Percentiles rank a stretch among this genome's conserved stretches.
Evolutionary conservation across 2,329 filamentous ascomycete species (phyloP).

Genomic region (Phaeosphaeria sp.): DNA sequence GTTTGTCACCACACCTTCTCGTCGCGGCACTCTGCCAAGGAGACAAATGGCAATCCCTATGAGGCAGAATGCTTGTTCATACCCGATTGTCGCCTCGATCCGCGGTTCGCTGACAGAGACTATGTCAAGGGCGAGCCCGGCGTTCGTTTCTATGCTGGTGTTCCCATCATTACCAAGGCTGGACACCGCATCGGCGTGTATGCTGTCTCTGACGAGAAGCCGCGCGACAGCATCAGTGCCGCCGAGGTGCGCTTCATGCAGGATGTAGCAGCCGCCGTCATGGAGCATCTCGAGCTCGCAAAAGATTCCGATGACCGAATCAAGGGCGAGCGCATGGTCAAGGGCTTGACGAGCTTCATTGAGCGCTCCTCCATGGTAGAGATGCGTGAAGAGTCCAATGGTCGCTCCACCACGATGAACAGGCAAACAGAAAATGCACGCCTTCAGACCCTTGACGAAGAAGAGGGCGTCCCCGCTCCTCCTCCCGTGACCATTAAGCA

Average conservation of each 20-base stretch:
- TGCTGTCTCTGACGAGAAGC: slow-evolving; percentile 39
- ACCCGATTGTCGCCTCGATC: slow-evolving; percentile 32
- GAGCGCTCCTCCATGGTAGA: slow-evolving; percentile 37
- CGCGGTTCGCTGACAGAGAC: slow-evolving; percentile 29
- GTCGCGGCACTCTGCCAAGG: slow-evolving; percentile 29
- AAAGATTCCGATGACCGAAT: slow-evolving; percentile 33
- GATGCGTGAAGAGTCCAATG: slow-evolving; percentile 17
- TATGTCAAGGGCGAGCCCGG: slow-evolving; percentile 36
- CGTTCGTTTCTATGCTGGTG: slow-evolving; percentile 42
- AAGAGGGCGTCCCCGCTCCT: slow-evolving; percentile 11
- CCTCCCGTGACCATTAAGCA: slow-evolving; percentile 16
- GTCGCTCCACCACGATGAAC: slow-evolving; percentile 35
- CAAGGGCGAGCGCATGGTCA: slow-evolving; percentile 40
- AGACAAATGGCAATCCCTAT: slow-evolving; percentile 22
- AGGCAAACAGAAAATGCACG: slow-evolving; percentile 44
- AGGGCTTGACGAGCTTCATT: slow-evolving; percentile 43
- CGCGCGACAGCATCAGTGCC: slow-evolving; percentile 29
- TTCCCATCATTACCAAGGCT: slow-evolving; percentile 37
- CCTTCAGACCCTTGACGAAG: slow-evolving; percentile 32
- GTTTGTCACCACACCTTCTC: slow-evolving; percentile 38
- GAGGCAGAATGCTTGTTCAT: slow-evolving; percentile 32
- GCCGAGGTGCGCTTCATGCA: slow-evolving; percentile 38
- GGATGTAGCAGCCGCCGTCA: slow-evolving; percentile 38
- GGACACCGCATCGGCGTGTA: slow-evolving; percentile 42
- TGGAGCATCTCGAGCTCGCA: slow-evolving; percentile 41